Evolutionary conservation across 352 stramenopile species (phyloP), one percentile per base, ranked within the genome.

Genomic region (Globisporangium uncinulatum): DNA sequence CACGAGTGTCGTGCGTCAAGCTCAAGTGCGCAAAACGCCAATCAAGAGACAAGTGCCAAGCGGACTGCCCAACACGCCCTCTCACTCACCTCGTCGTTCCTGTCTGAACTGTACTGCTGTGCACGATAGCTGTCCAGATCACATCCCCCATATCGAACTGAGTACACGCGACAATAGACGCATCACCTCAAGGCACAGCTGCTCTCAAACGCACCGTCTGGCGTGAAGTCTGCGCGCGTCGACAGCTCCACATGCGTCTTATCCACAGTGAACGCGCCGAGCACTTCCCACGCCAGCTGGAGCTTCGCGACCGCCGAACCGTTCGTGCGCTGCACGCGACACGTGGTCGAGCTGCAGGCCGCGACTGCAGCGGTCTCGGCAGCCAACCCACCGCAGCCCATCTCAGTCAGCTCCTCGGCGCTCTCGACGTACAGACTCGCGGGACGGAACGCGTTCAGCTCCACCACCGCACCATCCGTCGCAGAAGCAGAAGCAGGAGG

Each of bases 251-350:
- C 63, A 43, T 83, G 63, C 32, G 84, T 94, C 54, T 75, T 77
- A 54, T 94, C 82, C 8, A 92, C 76, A 10, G 54, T 86, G 45
- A 94, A 73, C 5, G 80, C 79, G 2, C 85, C 85, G 29, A 94
- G 74, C 14, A 94, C 73, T 51, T 94, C 82, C 85, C 82, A 92
- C 36, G 69, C 76, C 3, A 92, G 42, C 60, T 91, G 79, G 0
- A 94, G 32, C 55, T 89, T 88, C 9, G 74, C 59, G 15, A 8
- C 9, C 3, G 59, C 56, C 19, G 66, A 75, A 0, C 43, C 67
- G 3, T 58, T 51, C 29, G 58, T 37, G 3, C 56, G 20, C 44
- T 57, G 48, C 41, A 86, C 57, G 20, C 36, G 66, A 57, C 80
- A 90, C 10, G 71, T 57, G 0, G 67, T 67, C 11, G 54, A 72